Evolutionary conservation across 1,284 basidiomycete genomes (phyloP).

Genomic region (Fomitopsis palustris): DNA sequence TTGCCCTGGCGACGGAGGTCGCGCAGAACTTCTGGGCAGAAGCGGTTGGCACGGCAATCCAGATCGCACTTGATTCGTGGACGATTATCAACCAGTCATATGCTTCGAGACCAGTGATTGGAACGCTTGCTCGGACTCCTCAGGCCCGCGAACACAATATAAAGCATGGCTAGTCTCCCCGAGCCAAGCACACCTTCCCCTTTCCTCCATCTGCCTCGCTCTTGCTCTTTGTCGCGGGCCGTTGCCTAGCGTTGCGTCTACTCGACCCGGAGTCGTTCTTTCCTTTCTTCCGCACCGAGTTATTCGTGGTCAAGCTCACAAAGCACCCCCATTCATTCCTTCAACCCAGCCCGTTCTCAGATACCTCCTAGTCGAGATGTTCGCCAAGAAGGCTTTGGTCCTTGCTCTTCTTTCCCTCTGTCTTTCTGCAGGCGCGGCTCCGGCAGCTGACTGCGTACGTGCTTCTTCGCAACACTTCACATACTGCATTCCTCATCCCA

Average conservation of each 20-base stretch:
- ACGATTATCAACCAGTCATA: conserved; percentile 1
- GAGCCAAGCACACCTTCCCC: conserved; percentile 1
- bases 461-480: background rate
- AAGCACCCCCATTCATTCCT: conserved; percentile 23
- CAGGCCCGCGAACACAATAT: conserved; percentile 1
- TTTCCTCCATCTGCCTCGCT: conserved; percentile 14
- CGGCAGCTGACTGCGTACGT: conserved; percentile 12
- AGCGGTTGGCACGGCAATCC: conserved; percentile 7
- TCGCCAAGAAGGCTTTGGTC: conserved; percentile 25
- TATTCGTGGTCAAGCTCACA: conserved; percentile 20
- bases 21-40: background rate
- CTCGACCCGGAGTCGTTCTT: conserved; percentile 34
- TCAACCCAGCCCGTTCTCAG: conserved; percentile 17
- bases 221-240: conserved; percentile 22
- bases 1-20: conserved; percentile 4
- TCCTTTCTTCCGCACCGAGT: conserved; percentile 12
- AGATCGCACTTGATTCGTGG: conserved; percentile 1
- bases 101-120: background rate
- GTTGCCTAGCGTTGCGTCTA: conserved; percentile 27
- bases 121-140: background rate
- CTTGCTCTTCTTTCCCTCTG: conserved; percentile 28
- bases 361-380: conserved; percentile 26
- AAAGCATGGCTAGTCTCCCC: background rate
- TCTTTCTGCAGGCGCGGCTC: conserved; percentile 15
- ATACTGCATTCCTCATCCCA: background rate